Percentiles rank a stretch among this genome's conserved stretches.
These are phyloP conservation scores for Ustilago curta DNA, from an alignment of 1,284 basidiomycete genomes.

Conservation along the genomic window DNA sequence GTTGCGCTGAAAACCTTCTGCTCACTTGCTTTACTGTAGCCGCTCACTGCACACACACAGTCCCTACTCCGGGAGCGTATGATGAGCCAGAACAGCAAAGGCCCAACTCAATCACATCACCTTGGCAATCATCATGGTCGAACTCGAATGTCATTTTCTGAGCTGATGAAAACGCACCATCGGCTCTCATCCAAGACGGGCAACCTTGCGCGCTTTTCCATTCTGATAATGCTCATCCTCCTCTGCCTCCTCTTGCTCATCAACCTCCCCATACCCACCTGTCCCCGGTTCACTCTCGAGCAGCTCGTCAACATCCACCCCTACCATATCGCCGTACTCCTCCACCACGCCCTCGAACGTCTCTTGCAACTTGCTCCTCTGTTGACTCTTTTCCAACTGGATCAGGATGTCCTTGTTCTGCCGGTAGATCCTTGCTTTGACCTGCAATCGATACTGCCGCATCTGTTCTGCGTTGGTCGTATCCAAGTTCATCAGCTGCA, in stretches of 20 bases:
- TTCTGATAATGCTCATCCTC: conserved; percentile 28
- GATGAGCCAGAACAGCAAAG: background rate
- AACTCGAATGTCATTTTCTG: too few species aligned
- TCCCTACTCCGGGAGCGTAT: background rate
- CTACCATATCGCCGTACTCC: conserved; percentile 85
- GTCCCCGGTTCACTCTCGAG: conserved; percentile 33
- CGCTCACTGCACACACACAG: background rate
- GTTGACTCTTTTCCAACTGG: conserved; percentile 85
- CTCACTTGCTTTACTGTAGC: too few species aligned
- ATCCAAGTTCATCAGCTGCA: conserved; percentile 81
- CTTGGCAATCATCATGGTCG: background rate
- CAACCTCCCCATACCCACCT: conserved; percentile 18
- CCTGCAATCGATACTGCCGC: conserved; percentile 78
- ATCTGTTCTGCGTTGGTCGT: conserved; percentile 74
- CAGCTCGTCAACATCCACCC: conserved; percentile 60
- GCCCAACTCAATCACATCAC: background rate
- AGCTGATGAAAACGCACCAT: background rate
- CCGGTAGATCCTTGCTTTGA: conserved; percentile 85
- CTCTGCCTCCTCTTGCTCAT: conserved; percentile 31
- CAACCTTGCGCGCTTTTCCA: conserved; percentile 40
- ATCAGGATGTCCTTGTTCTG: conserved; percentile 93
- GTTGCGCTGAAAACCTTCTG: too few species aligned
- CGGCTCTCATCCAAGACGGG: conserved; percentile 30
- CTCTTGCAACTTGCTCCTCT: conserved; percentile 88
- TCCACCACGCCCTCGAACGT: conserved; percentile 88